phyloP scores from a whole-genome alignment of 1,139 yeast genomes.

The Blastobotrys capitulatus region DNA sequence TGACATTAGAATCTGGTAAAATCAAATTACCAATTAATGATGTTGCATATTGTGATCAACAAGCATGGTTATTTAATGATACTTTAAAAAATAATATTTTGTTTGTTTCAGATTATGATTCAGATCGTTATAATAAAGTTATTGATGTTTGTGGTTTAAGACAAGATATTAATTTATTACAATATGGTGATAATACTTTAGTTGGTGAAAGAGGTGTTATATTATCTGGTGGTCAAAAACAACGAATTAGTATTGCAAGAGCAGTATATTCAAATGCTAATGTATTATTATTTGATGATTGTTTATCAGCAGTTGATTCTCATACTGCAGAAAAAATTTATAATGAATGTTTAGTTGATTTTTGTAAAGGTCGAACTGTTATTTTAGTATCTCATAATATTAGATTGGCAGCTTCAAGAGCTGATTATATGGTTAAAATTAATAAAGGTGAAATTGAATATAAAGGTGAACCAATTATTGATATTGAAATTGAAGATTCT shows the following conservation, averaged over 20 bases:
- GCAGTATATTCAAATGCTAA: constrained; percentile 83
- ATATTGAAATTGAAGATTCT: constrained; percentile 50
- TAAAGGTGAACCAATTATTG: constrained; percentile 68
- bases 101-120: constrained; percentile 69
- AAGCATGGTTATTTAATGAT: constrained; percentile 92
- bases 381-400: constrained; percentile 90
- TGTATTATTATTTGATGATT: constrained; percentile 81
- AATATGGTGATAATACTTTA: constrained; percentile 66
- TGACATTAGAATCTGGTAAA: constrained; percentile 52
- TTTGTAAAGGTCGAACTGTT: constrained; percentile 58
- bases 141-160: constrained; percentile 62
- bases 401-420: constrained; percentile 72
- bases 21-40: constrained; percentile 53
- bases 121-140: constrained; percentile 69
- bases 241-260: constrained; percentile 90
- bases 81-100: constrained; percentile 76
- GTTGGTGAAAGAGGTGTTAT: constrained; percentile 96
- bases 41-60: constrained; percentile 88
- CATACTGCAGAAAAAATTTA: constrained; percentile 87
- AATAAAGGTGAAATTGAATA: constrained; percentile 74
- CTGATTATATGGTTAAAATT: constrained; percentile 71
- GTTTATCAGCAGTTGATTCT: constrained; percentile 94
- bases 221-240: constrained; percentile 95
- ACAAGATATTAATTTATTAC: constrained; percentile 71
- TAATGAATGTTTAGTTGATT: constrained; percentile 67